Evolutionary conservation across 228 moss, liverwort and hornwort genomes (phyloP).

Genomic region (Sphagnum magellanicum): DNA sequence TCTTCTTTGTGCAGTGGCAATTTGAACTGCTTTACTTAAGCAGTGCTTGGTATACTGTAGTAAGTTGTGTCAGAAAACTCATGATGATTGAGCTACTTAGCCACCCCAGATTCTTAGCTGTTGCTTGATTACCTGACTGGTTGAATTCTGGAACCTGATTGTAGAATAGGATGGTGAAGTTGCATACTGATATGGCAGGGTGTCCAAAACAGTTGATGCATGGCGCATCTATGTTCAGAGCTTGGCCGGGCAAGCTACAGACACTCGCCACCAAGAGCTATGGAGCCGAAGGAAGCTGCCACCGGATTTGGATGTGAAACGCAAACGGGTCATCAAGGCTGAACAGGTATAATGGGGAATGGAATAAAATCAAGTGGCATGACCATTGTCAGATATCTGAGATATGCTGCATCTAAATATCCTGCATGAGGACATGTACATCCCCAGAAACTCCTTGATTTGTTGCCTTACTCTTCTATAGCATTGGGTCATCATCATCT

Average conservation of each 20-base stretch:
- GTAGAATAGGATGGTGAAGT: neutral
- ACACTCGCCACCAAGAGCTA: conserved; percentile 78
- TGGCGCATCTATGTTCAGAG: conserved; percentile 88
- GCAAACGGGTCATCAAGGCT: conserved; percentile 70
- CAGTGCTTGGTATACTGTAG: neutral
- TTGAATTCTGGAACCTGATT: neutral
- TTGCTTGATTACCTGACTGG: neutral
- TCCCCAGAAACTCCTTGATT: conserved; percentile 12
- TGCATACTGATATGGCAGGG: neutral
- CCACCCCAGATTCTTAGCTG: too few species aligned
- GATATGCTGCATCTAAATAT: neutral
- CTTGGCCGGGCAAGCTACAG: conserved; percentile 73
- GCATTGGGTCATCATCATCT: too few species aligned
- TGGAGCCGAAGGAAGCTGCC: conserved; percentile 76
- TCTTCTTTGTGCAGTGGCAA: conserved; percentile 3
- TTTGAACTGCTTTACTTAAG: conserved; percentile 3
- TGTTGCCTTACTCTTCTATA: neutral
- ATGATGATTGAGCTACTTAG: too few species aligned
- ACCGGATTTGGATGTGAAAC: conserved; percentile 83
- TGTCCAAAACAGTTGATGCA: conserved; percentile 64
- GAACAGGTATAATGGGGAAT: conserved; percentile 64
- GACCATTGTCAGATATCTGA: neutral
- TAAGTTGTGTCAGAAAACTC: too few species aligned
- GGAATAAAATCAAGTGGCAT: neutral
- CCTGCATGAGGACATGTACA: neutral